Base-by-base conservation (phyloP, 139 green algal genomes). In the Coelastrella sp. region DNA sequence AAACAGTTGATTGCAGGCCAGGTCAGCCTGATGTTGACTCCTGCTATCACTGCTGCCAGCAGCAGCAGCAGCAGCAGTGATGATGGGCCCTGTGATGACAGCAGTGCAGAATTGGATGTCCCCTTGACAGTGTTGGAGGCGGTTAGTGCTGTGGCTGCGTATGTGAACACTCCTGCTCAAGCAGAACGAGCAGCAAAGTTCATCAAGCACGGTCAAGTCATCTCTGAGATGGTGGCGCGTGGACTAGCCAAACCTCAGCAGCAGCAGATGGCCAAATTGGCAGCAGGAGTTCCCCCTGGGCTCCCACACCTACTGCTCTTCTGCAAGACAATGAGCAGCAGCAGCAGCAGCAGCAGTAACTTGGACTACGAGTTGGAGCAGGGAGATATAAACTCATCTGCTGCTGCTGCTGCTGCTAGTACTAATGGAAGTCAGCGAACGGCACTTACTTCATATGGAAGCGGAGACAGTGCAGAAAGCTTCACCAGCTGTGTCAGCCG, bases 251-350 rank as follows among this genome's bases (percentile, higher is more conserved):
- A 83, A 60, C 78, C 27, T 6, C 20, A 57, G 49, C 75, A 85
- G 78, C 78, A 80, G 87, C 78, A 68, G 35, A 35, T 78, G 10
- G 78, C 78, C 20, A 24, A 25, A 20, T 58, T 91, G 19, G 63
- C 60, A n/a, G 14, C 61, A 49, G 63, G 60, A 20, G 65, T 85
- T 1, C 14, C 75, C 4, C 63, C 49, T 20, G 87, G 87, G 19
- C 78, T 91, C 65, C 87, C 87, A 8, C 65, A 87, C 87, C 63
- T 91, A 49, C 17, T 78, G 65, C 87, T 91, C 10, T 15, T 70
- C 19, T 9, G 22, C 8, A 59, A 63, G 15, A 61, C 61, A 7
- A 35, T 91, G 25, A 83, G 73, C 65, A 68, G 58, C 85, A 83
- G 85, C 85, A 84, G 73, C 73, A 84, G 61, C 81, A 70, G 60